Base-by-base conservation (phyloP, 1,139 yeast species). In the Pichia sp. region DNA sequence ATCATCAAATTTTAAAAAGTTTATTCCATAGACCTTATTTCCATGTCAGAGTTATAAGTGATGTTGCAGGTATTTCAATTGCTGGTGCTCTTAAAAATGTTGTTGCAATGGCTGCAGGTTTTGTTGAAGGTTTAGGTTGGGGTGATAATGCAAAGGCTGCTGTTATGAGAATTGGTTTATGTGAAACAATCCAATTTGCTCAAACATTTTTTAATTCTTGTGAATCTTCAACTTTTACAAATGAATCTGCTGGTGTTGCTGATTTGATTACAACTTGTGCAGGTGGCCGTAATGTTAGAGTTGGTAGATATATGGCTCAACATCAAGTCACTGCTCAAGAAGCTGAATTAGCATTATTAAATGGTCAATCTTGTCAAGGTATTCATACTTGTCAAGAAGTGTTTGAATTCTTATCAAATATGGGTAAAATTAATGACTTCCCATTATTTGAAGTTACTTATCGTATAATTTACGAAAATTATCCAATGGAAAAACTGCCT, bases 131-230 rank as follows among this genome's bases (percentile, higher is more conserved):
- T 54, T 74, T 83, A 48, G 95, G 95, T 44, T 89, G 97, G 96
- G 97, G 97, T 62, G 95, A 87, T 68, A 89, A 89, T 61, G 96
- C 97, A 53, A 86, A 88, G 66, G 84, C 96, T 38, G 96, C 96
- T 38, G 78, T 89, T 56, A 87, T 88, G 89, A 79, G 97, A 69
- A 80, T 93, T 53, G 97, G 97, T 38, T 66, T 89, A 45, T 72
- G 80, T 57, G 97, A 89, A 68, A 86, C 81, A 66, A 82, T 87
- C 61, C 76, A 76, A 64, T 89, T 89, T 63, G 93, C 95, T 38
- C 74, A 78, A 56, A 74, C 74, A 51, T 76, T 76, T 60, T 79
- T 80, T 72, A 83, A 91, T 27, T 75, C 74, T 44, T 80, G 86
- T 48, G 69, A 76, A 54, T 74, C 84, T 37, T 70, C 77, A 49